phyloP scores from a whole-genome alignment of 73 alveolate species.

The Paramecium primaurelia region DNA sequence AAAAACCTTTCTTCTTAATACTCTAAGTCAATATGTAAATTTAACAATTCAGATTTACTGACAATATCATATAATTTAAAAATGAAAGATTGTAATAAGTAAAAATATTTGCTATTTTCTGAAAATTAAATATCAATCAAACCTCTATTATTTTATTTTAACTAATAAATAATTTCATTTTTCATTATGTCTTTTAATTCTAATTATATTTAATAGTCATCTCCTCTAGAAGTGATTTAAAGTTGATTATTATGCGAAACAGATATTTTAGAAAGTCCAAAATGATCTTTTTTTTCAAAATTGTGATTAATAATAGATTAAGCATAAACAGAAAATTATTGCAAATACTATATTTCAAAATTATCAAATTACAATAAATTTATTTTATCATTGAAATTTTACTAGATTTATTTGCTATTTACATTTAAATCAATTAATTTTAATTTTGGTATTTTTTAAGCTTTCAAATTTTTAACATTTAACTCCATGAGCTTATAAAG shows the following conservation, averaged over 20 bases:
- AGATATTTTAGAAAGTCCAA: background rate
- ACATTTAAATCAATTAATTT: background rate
- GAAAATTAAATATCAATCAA: background rate
- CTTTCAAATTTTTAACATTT: background rate
- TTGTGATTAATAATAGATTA: background rate
- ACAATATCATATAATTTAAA: background rate
- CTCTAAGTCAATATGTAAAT: background rate
- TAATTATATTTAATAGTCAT: background rate
- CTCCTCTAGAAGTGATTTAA: background rate
- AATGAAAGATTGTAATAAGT: background rate
- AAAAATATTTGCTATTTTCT: background rate
- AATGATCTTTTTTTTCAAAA: background rate
- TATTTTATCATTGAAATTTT: background rate
- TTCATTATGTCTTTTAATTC: background rate
- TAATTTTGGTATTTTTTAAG: background rate
- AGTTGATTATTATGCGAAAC: background rate
- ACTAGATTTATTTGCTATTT: background rate
- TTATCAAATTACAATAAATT: background rate
- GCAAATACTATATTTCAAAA: background rate
- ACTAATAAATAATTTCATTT: background rate
- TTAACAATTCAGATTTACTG: background rate
- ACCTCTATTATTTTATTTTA: background rate
- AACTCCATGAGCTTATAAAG: background rate
- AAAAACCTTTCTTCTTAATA: background rate
- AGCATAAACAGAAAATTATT: background rate